These are phyloP conservation scores for Clarkia xantiana DNA, from an alignment of 345 rosid species.

Conservation along the genomic window DNA sequence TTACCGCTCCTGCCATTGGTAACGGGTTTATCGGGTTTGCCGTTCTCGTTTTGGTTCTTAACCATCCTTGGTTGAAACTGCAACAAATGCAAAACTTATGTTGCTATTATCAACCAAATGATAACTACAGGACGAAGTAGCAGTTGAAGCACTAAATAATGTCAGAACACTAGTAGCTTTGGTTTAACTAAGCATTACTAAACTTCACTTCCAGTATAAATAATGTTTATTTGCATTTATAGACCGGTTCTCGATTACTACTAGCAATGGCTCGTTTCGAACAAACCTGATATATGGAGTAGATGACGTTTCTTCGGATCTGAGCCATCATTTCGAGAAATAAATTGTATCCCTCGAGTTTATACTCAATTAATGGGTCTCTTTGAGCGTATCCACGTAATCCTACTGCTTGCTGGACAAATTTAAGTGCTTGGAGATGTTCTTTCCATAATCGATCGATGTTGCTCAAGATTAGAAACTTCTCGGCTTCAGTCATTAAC, in stretches of 20 bases:
- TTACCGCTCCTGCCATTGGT: conserved; percentile 31
- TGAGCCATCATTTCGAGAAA: conserved; percentile 98
- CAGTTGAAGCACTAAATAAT: not conserved
- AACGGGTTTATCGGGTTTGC: conserved; percentile 29
- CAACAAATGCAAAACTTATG: not conserved
- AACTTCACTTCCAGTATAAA: too few relatives aligned
- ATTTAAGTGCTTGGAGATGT: conserved; percentile 88
- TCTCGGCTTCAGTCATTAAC: conserved; percentile 85
- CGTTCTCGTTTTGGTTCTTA: conserved; percentile 35
- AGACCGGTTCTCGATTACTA: not conserved
- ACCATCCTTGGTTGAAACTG: conserved; percentile 89
- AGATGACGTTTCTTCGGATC: conserved; percentile 85
- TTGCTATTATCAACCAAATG: not conserved
- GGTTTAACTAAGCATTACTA: too few relatives aligned
- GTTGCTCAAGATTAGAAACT: conserved; percentile 76
- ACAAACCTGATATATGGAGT: conserved; percentile 97
- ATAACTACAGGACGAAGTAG: not conserved
- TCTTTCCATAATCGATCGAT: conserved; percentile 96
- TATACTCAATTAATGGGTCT: conserved; percentile 89
- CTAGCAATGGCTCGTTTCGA: not conserved
- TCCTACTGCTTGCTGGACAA: conserved; percentile 93
- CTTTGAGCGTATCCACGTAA: conserved; percentile 96
- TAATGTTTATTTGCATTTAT: too few relatives aligned
- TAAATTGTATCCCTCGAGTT: conserved; percentile 93
- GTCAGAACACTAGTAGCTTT: too few relatives aligned